These are phyloP conservation scores for Clonostachys rhizophaga DNA, from an alignment of 2,329 filamentous ascomycete species.

Conservation along the genomic window DNA sequence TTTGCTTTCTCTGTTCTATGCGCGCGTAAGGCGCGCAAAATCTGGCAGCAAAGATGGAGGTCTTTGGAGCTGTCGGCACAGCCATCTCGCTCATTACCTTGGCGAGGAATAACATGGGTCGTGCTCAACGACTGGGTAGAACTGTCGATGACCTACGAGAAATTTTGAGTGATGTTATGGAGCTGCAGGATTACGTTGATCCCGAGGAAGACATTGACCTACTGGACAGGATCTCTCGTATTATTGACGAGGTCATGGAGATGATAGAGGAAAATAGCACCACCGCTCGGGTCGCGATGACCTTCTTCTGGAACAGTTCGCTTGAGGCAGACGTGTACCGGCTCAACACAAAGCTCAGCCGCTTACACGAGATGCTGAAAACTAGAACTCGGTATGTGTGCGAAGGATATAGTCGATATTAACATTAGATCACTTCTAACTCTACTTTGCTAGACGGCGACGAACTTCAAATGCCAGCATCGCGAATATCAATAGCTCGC, in stretches of 20 bases:
- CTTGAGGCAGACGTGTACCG: not conserved
- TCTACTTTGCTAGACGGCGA: too few relatives aligned
- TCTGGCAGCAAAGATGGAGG: not conserved
- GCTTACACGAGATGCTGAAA: not conserved
- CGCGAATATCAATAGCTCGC: too few relatives aligned
- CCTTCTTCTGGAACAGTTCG: not conserved
- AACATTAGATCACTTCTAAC: too few relatives aligned
- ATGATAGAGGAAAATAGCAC: not conserved
- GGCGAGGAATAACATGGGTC: not conserved
- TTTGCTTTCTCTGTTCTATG: too few relatives aligned
- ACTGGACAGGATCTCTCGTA: not conserved
- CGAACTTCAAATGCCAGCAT: too few relatives aligned
- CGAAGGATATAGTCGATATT: too few relatives aligned
- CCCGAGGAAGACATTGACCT: not conserved
- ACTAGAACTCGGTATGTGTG: too few relatives aligned
- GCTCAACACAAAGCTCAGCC: not conserved
- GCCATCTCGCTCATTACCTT: not conserved
- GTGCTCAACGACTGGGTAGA: not conserved
- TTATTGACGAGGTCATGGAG: not conserved
- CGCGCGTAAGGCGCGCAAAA: too few relatives aligned
- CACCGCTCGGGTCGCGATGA: not conserved
- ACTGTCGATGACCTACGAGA: not conserved
- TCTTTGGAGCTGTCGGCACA: not conserved
- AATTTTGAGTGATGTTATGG: not conserved
- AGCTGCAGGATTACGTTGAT: slow-evolving; percentile 1